A percentile compares a stretch with the other conserved stretches of the same genome.
Evolutionary conservation across 2,329 filamentous ascomycete genomes (phyloP).

Genomic region (Neofusicoccum kwambonambiense): DNA sequence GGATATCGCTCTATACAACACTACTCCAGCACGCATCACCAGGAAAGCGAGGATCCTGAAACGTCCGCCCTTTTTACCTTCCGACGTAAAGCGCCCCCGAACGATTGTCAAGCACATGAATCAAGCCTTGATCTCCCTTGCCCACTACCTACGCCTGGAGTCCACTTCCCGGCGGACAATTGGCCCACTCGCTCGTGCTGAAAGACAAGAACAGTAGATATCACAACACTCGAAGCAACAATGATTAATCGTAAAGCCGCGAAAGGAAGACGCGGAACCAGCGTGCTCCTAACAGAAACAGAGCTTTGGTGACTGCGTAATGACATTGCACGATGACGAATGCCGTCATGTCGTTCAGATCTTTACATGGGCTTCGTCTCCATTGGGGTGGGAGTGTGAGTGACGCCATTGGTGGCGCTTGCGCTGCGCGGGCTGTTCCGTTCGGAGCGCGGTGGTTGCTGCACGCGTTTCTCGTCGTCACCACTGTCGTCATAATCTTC

Average conservation of each 20-base stretch:
- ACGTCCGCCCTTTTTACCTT: constrained; percentile 13
- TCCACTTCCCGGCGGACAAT: not conserved
- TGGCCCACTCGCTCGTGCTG: not conserved
- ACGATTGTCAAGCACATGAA: constrained; percentile 2
- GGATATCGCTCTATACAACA: constrained; percentile 17
- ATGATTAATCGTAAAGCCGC: not conserved
- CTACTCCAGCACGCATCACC: constrained; percentile 5
- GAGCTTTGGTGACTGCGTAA: not conserved
- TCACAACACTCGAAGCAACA: not conserved
- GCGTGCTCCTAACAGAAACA: not conserved
- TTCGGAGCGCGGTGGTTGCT: constrained; percentile 35
- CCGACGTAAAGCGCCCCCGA: not conserved
- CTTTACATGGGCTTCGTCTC: constrained; percentile 23
- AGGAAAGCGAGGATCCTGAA: constrained; percentile 1
- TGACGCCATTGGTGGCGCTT: constrained; percentile 31
- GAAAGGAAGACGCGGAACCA: not conserved
- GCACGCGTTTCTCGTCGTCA: constrained; percentile 68
- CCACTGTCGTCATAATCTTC: constrained; percentile 96
- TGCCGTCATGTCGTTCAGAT: not conserved
- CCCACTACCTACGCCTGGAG: not conserved
- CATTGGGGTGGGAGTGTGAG: constrained; percentile 35
- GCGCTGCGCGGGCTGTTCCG: constrained; percentile 44
- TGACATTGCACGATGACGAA: not conserved
- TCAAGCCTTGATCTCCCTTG: not conserved
- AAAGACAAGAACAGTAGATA: not conserved